Base-by-base conservation (phyloP, 225 moss, liverwort and hornwort genomes). In the Bryum argenteum region DNA sequence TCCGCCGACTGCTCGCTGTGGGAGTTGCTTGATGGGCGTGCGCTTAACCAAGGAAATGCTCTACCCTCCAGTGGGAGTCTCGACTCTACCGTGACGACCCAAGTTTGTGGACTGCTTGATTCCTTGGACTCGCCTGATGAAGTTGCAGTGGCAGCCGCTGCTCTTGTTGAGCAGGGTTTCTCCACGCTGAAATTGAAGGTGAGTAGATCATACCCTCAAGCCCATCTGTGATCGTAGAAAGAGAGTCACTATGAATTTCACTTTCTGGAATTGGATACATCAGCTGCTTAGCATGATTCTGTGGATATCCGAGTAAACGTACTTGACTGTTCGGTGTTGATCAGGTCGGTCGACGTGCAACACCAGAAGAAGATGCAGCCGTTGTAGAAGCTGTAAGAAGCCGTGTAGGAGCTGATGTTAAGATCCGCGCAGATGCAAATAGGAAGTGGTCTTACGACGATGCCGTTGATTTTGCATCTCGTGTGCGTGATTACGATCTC, bases 131-230 rank as follows among this genome's bases (percentile, higher is more conserved):
- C 91, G 37, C 83, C 88, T 11, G 70, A 74, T 69, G 85, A 86
- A 59, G 77, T 78, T 17, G 98, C 91, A 39, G 77, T 80, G 54
- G 85, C 81, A 54, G 98, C 98, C 61, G 85, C 74, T 44, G 69
- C 65, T 54, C 89, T 91, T 81, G 94, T 94, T 62, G 67, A 50
- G 9, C 89, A 89, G 68, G 94, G 98, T 16, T 98, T 92, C 51
- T 88, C 85, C 63, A 90, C 98, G 13, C 59, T 98, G 63, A 98
- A 98, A 83, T 68, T 98, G 69, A 98, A 98, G 89, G 97, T 88
- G 22, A 41, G 72, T 72, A 12, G 14, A 53, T 3, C 13, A 24
- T 58, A 21, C 53, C 67, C 28, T 66, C 38, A 33, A 33, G 33
- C 33, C 33, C 5, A 2, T 4, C 26, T 26, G 26, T 26, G 26